Evolutionary conservation across 2,329 filamentous ascomycete genomes (phyloP).

Genomic region (Neofusicoccum parvum): DNA sequence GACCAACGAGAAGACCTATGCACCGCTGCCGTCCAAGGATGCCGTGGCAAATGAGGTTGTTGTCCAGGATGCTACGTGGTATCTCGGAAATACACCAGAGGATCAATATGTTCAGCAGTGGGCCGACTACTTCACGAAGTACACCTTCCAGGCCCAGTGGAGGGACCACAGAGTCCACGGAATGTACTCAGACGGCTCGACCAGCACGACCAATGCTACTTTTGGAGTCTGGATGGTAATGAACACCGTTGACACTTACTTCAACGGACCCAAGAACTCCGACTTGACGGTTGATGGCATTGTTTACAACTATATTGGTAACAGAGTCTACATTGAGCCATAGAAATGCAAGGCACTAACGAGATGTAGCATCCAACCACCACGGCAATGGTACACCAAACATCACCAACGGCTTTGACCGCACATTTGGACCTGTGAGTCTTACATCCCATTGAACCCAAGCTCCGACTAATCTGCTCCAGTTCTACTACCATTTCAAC

Average conservation of each 20-base stretch:
- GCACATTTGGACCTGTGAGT: conserved; percentile 65
- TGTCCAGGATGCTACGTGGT: conserved; percentile 68
- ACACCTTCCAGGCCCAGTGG: conserved; percentile 63
- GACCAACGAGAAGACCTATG: conserved; percentile 59
- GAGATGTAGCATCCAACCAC: conserved; percentile 53
- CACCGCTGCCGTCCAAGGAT: conserved; percentile 53
- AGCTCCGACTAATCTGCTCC: neutral
- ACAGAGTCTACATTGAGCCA: conserved; percentile 3
- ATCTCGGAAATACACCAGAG: conserved; percentile 56
- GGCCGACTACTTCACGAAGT: conserved; percentile 67
- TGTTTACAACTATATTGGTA: conserved; percentile 63
- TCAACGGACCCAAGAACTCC: conserved; percentile 63
- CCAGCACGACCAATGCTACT: conserved; percentile 52
- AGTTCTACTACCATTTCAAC: conserved; percentile 59
- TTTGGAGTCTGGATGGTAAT: conserved; percentile 66
- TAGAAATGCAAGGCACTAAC: neutral
- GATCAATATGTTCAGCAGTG: conserved; percentile 60
- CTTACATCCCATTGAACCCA: too few relatives aligned
- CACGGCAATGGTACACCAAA: conserved; percentile 66
- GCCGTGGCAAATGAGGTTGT: conserved; percentile 47
- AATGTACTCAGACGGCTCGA: conserved; percentile 54
- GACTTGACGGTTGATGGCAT: conserved; percentile 67
- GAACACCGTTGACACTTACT: conserved; percentile 66
- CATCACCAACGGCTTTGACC: conserved; percentile 65
- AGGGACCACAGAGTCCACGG: conserved; percentile 62